These are phyloP conservation scores for Pelargonium fulgidum DNA, from an alignment of 441 rosid genomes.

Conservation along the genomic window DNA sequence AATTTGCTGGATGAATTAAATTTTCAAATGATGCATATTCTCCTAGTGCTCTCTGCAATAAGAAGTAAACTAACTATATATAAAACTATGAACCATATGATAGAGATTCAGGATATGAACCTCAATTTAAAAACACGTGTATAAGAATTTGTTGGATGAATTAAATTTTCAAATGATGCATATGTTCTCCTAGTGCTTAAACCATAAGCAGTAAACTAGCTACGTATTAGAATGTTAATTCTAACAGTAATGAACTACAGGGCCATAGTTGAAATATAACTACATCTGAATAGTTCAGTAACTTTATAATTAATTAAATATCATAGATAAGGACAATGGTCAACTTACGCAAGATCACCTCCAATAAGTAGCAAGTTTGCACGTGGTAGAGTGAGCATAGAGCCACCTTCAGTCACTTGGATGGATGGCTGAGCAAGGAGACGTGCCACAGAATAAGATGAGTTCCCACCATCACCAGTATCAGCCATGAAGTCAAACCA, in stretches of 20 bases:
- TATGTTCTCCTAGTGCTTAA: background rate
- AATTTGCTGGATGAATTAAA: too few relatives aligned
- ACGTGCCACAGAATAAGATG: conserved; percentile 78
- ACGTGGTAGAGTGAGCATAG: conserved; percentile 50
- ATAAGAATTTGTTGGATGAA: too few relatives aligned
- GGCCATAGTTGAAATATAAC: background rate
- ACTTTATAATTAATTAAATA: too few relatives aligned
- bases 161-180: background rate
- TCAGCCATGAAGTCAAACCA: conserved; percentile 99
- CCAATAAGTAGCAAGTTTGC: conserved; percentile 79
- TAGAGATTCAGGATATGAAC: too few relatives aligned
- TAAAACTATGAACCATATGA: too few relatives aligned
- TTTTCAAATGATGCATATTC: conserved; percentile 1
- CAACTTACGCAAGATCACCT: conserved; percentile 99
- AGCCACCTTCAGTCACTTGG: conserved; percentile 35
- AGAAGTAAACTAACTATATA: background rate
- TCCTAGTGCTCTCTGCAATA: background rate
- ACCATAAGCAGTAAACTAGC: background rate
- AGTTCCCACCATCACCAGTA: conserved; percentile 99
- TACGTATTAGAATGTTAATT: background rate
- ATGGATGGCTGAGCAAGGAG: conserved; percentile 84
- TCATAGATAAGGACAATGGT: background rate
- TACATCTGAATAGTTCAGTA: background rate
- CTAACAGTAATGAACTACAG: background rate
- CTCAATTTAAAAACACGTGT: too few relatives aligned